phyloP scores from a whole-genome alignment of 805 yeast genomes.

The Starmerella sirachaensis region DNA sequence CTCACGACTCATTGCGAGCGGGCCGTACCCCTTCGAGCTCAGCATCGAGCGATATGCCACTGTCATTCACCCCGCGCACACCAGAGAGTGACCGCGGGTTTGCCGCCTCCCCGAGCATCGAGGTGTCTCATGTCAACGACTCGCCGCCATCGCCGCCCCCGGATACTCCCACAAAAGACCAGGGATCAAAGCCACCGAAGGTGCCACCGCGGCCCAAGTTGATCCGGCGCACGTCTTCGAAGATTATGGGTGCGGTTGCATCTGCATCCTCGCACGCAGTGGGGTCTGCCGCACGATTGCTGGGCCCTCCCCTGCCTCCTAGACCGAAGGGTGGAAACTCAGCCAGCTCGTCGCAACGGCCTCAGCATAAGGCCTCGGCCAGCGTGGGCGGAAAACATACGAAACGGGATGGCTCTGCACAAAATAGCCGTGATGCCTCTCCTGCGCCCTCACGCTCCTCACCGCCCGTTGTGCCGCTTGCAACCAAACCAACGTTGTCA shows the following conservation, averaged over 20 bases:
- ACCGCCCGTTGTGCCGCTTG: too few species aligned
- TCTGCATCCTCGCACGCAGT: slow-evolving; percentile 14
- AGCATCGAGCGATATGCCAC: too few species aligned
- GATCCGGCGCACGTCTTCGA: slow-evolving; percentile 19
- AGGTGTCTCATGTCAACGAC: not conserved
- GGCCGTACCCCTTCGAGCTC: too few species aligned
- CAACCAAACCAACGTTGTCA: not conserved
- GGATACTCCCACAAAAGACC: not conserved
- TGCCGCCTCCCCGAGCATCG: too few species aligned
- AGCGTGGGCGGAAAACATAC: not conserved
- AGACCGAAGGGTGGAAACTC: not conserved
- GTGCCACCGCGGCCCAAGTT: slow-evolving; percentile 28
- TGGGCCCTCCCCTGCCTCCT: slow-evolving; percentile 8
- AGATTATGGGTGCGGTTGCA: slow-evolving; percentile 15
- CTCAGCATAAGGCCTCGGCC: not conserved
- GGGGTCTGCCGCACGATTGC: slow-evolving; percentile 10
- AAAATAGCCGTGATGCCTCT: not conserved
- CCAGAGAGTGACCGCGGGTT: too few species aligned
- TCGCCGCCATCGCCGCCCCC: not conserved
- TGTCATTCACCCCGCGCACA: too few species aligned
- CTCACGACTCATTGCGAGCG: too few species aligned
- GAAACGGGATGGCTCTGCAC: not conserved
- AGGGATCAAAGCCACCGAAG: slow-evolving; percentile 23
- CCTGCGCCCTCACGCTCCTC: too few species aligned
- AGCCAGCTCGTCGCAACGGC: not conserved